A percentile compares a stretch with the other conserved stretches of the same genome.
These are phyloP conservation scores for Aspergillus sp. DNA, from an alignment of 2,329 filamentous ascomycete species.

Conservation along the genomic window DNA sequence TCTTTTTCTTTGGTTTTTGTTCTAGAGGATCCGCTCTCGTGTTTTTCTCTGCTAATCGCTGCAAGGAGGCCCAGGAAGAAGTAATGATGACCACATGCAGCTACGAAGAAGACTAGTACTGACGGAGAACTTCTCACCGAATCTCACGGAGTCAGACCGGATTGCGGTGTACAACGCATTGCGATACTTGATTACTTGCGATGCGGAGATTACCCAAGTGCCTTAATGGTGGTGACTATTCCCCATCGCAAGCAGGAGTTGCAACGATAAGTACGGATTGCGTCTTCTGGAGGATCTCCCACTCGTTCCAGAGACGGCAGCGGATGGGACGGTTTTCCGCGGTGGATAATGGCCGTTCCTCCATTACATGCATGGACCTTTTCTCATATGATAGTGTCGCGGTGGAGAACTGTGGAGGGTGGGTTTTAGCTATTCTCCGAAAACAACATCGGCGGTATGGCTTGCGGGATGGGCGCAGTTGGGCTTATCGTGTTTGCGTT, in stretches of 20 bases:
- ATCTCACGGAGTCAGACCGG: not conserved
- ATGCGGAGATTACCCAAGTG: not conserved
- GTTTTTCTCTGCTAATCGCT: not conserved
- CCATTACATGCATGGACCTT: not conserved
- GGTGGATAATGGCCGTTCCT: not conserved
- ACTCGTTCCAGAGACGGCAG: not conserved
- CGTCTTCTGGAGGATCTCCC: not conserved
- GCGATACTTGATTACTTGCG: not conserved
- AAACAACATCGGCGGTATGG: not conserved
- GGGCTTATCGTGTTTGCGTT: not conserved
- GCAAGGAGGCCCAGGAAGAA: conserved; percentile 1
- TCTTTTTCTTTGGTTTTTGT: not conserved
- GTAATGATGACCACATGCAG: conserved; percentile 2
- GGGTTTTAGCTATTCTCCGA: not conserved
- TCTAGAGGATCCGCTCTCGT: not conserved
- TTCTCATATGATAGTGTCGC: too few relatives aligned
- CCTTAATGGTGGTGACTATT: not conserved
- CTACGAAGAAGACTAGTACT: not conserved
- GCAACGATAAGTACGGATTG: not conserved
- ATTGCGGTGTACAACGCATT: not conserved
- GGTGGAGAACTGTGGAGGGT: not conserved
- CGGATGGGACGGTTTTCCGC: not conserved
- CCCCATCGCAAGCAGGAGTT: not conserved
- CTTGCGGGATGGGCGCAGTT: not conserved
- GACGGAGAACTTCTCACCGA: not conserved